Evolutionary conservation across 352 stramenopile species (phyloP), one percentile per base, ranked within the genome.

Genomic region (Phytophthora pistaciae): DNA sequence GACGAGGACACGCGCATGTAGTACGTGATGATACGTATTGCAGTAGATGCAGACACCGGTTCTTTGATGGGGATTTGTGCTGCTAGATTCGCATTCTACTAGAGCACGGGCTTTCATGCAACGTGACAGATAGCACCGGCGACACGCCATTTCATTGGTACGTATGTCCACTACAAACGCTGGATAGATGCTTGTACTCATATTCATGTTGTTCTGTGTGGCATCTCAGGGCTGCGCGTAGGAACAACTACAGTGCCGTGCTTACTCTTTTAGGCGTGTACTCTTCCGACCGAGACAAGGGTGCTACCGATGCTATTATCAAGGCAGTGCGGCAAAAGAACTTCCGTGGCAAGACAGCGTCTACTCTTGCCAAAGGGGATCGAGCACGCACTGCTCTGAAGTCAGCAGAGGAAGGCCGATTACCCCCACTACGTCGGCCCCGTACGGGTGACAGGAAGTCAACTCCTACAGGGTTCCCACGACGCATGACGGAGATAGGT

Each of bases 141-240:
- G 86, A 94, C 40, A 91, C 83, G 16, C 84, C 84, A 2, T 65
- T 94, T 7, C 84, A 94, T 64, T 94, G 86, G 86, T 93, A 62
- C 3, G 80, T n/a, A 14, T 5, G 16, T 18, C 4, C 38, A 44
- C 13, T 5, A 7, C 38, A 44, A 14, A 44, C 16, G 38, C 16
- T 5, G 1, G 25, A 5, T 29, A 5, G 25, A 29, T 8, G 16
- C 38, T 44, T 44, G 14, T n/a, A 8, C 38, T 38, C 42, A 14
- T 48, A n/a, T 42, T 55, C 27, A 63, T 58, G 5, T 16, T 20
- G 44, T 2, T 33, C 20, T 18, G 20, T 23, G 18, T 13, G 42
- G 42, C 7, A 23, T 11, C 5, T 48, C 59, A 93, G 85, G 86
- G 86, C 86, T 33, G 78, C 80, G 3, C 68, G 86, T 21, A 81